phyloP scores from a whole-genome alignment of 768 basidiomycete species.

The Trichaptum fuscoviolaceum region DNA sequence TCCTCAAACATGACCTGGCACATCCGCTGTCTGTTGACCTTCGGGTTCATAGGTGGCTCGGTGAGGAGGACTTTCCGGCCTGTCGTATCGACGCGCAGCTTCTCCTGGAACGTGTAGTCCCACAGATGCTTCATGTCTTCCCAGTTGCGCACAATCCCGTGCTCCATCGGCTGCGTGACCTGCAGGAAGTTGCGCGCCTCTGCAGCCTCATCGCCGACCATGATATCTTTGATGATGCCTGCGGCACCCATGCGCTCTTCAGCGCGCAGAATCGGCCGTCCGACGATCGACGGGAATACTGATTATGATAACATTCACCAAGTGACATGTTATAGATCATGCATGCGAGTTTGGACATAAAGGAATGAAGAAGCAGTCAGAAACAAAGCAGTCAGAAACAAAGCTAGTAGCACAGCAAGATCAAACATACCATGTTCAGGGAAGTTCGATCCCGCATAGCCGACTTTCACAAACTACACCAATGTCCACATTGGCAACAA shows the following conservation, averaged over 20 bases:
- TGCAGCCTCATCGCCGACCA: slow-evolving; percentile 97
- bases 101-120: slow-evolving; percentile 98
- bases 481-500: not conserved
- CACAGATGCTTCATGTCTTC: slow-evolving; percentile 98
- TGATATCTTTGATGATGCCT: slow-evolving; percentile 85
- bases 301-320: slow-evolving; percentile 23
- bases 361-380: not conserved
- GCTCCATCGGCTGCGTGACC: slow-evolving; percentile 97
- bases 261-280: slow-evolving; percentile 93
- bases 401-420: not conserved
- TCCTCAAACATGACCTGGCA: slow-evolving; percentile 99
- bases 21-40: slow-evolving; percentile 88
- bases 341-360: not conserved
- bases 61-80: slow-evolving; percentile 91
- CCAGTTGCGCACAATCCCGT: slow-evolving; percentile 99
- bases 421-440: slow-evolving; percentile 46
- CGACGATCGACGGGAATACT: slow-evolving; percentile 97
- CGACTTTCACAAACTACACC: slow-evolving; percentile 56
- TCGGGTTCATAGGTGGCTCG: slow-evolving; percentile 99
- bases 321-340: not conserved
- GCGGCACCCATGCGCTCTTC: slow-evolving; percentile 89
- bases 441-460: slow-evolving; percentile 61
- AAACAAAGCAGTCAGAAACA: not conserved
- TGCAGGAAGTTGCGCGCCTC: slow-evolving; percentile 93
- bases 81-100: slow-evolving; percentile 80